Percentiles rank a stretch among this genome's conserved stretches.
Conservation (phyloP, 192 early-diverging fungal genomes). For the Umbelopsis sp. region DNA sequence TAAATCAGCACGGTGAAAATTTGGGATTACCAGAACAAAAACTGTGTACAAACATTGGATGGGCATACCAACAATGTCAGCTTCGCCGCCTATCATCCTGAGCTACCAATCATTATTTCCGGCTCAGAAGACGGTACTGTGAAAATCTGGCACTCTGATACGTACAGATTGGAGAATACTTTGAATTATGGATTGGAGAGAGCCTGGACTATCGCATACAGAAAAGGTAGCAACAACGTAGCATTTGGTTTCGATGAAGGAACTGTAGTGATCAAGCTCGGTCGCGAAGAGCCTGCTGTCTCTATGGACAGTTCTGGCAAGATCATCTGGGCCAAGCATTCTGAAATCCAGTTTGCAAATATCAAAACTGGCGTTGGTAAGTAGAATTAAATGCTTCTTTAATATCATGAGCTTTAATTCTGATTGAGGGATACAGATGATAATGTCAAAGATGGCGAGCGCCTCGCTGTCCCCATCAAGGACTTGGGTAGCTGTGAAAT, state of each 20-base stretch:
- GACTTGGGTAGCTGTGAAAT: conserved; percentile 98
- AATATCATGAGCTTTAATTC: background rate
- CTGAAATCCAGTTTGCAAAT: conserved; percentile 94
- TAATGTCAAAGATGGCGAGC: conserved; percentile 92
- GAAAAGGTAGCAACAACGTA: conserved; percentile 86
- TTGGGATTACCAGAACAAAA: conserved; percentile 99
- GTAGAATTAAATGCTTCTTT: conserved; percentile 11
- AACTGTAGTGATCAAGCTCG: conserved; percentile 92
- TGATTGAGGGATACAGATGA: conserved; percentile 53
- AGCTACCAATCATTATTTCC: conserved; percentile 95
- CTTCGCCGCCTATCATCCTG: conserved; percentile 90
- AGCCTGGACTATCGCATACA: conserved; percentile 93
- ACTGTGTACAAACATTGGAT: conserved; percentile 97
- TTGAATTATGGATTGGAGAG: conserved; percentile 98
- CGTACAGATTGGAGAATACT: conserved; percentile 94
- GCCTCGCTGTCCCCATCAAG: conserved; percentile 81
- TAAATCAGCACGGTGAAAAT: conserved; percentile 78
- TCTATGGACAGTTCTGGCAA: conserved; percentile 97
- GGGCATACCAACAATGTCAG: conserved; percentile 96
- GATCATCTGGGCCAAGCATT: conserved; percentile 98
- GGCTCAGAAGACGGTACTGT: conserved; percentile 95
- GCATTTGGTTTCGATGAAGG: conserved; percentile 98
- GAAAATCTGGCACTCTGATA: conserved; percentile 96
- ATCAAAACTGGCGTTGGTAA: conserved; percentile 77
- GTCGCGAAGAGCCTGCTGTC: conserved; percentile 93